These are phyloP conservation scores for Pezicula radicicola DNA, from an alignment of 2,329 filamentous ascomycete genomes.

Conservation along the genomic window DNA sequence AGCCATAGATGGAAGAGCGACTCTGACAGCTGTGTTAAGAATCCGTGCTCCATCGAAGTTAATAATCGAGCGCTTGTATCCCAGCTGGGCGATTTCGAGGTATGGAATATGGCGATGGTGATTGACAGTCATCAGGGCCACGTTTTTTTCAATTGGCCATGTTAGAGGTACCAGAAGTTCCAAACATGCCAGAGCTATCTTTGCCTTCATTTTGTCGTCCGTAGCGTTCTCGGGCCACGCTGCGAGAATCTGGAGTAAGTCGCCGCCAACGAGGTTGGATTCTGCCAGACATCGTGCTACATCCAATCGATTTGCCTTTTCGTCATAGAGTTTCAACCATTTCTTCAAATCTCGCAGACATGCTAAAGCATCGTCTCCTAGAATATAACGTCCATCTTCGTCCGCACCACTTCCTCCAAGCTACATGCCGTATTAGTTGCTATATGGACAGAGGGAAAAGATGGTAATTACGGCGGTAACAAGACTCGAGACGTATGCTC, in stretches of 20 bases:
- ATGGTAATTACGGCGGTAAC: constrained; percentile 66
- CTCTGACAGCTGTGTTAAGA: constrained; percentile 75
- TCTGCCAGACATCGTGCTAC: constrained; percentile 91
- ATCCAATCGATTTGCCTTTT: constrained; percentile 90
- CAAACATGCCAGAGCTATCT: constrained; percentile 79
- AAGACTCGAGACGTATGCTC: constrained; percentile 89
- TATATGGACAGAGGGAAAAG: constrained; percentile 6
- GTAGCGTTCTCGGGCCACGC: constrained; percentile 72
- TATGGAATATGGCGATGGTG: constrained; percentile 90
- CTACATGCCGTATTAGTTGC: constrained; percentile 42
- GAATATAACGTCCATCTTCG: constrained; percentile 77
- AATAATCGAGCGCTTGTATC: constrained; percentile 85
- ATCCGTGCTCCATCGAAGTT: constrained; percentile 77
- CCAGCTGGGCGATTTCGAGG: constrained; percentile 80
- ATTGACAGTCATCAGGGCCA: constrained; percentile 82
- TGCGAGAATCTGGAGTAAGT: constrained; percentile 85
- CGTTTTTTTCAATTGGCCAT: constrained; percentile 83
- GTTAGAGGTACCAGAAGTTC: constrained; percentile 91
- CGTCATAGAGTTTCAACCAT: constrained; percentile 94
- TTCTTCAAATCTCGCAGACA: constrained; percentile 90
- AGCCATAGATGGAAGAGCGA: constrained; percentile 84
- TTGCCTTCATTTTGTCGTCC: constrained; percentile 72
- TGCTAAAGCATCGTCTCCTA: constrained; percentile 90
- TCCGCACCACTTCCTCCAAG: constrained; percentile 80
- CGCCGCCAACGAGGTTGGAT: constrained; percentile 85